A percentile compares a stretch with the other conserved stretches of the same genome.
Evolutionary conservation across 352 stramenopile species (phyloP).

Genomic region (Elongisporangium undulatum): DNA sequence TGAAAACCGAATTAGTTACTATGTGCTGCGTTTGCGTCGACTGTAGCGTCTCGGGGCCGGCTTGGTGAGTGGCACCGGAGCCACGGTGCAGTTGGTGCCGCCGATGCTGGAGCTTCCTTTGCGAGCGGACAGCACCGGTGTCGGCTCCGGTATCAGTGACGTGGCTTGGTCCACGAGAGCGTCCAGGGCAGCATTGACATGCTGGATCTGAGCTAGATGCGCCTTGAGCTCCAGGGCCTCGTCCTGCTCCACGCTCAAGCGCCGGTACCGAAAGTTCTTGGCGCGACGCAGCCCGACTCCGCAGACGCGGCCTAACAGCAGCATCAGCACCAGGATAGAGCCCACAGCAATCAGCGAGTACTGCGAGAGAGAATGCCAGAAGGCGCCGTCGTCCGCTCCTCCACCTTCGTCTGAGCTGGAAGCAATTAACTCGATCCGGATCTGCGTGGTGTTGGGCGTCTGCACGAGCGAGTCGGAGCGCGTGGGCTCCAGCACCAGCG

Average conservation of each 20-base stretch:
- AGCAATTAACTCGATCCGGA: slow-evolving; percentile 5
- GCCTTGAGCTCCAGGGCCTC: slow-evolving; percentile 30
- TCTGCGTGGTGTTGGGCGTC: background rate
- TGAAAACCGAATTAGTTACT: background rate
- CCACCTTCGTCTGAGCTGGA: background rate
- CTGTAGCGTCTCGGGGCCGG: background rate
- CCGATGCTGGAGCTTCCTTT: too few relatives aligned
- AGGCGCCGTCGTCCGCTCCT: slow-evolving; percentile 10
- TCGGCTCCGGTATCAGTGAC: background rate
- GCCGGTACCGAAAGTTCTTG: slow-evolving; percentile 49
- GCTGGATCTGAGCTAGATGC: slow-evolving; percentile 35
- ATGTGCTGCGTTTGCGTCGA: background rate
- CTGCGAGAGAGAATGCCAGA: slow-evolving; percentile 24
- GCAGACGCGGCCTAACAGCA: slow-evolving; percentile 14
- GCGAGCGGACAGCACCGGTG: background rate
- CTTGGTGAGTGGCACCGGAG: background rate
- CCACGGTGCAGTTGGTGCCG: background rate
- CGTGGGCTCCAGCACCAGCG: slow-evolving; percentile 2
- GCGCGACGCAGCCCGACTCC: slow-evolving; percentile 8
- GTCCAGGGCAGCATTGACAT: background rate
- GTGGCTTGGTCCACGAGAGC: background rate
- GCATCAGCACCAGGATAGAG: slow-evolving; percentile 7
- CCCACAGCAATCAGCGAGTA: slow-evolving; percentile 6
- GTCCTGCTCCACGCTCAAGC: slow-evolving; percentile 18
- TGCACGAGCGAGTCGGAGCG: background rate